A percentile compares a stretch with the other conserved stretches of the same genome.
Conservation (phyloP, 805 yeast genomes). For the Candida michaelii region DNA sequence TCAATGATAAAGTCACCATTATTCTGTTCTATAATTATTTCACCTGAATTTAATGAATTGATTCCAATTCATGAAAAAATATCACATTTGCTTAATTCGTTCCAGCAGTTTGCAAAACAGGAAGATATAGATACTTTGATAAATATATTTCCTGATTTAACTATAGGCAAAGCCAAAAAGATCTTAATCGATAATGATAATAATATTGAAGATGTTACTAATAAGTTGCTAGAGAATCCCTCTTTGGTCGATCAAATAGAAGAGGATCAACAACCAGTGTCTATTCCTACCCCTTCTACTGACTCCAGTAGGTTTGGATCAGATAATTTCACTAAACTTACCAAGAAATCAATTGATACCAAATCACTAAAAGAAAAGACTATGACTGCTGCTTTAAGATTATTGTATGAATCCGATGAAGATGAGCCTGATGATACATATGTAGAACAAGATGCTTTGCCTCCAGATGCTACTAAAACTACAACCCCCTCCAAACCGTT, state of each 20-base stretch:
- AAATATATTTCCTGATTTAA: slow-evolving; percentile 62
- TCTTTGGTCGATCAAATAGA: slow-evolving; percentile 31
- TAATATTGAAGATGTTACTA: slow-evolving; percentile 58
- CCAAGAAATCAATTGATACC: slow-evolving; percentile 8
- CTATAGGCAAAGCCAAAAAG: slow-evolving; percentile 44
- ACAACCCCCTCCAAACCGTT: slow-evolving; percentile 15
- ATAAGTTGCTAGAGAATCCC: slow-evolving; percentile 64
- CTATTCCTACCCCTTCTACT: not conserved
- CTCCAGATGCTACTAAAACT: slow-evolving; percentile 9
- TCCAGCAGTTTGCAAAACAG: slow-evolving; percentile 11
- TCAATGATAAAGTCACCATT: slow-evolving; percentile 53
- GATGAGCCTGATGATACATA: slow-evolving; percentile 82
- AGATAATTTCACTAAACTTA: slow-evolving; percentile 3
- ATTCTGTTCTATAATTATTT: slow-evolving; percentile 52
- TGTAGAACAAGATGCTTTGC: slow-evolving; percentile 52
- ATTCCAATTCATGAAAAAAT: slow-evolving; percentile 53
- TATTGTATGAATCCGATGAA: slow-evolving; percentile 73
- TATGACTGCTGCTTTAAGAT: slow-evolving; percentile 55
- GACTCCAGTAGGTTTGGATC: slow-evolving; percentile 3
- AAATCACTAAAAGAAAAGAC: slow-evolving; percentile 52
- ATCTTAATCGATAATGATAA: slow-evolving; percentile 51
- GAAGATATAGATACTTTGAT: slow-evolving; percentile 12
- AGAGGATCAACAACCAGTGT: slow-evolving; percentile 1
- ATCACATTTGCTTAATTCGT: slow-evolving; percentile 39
- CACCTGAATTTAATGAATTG: slow-evolving; percentile 44